Conservation (phyloP, 306 rosid species). For the Carpinus fangiana region DNA sequence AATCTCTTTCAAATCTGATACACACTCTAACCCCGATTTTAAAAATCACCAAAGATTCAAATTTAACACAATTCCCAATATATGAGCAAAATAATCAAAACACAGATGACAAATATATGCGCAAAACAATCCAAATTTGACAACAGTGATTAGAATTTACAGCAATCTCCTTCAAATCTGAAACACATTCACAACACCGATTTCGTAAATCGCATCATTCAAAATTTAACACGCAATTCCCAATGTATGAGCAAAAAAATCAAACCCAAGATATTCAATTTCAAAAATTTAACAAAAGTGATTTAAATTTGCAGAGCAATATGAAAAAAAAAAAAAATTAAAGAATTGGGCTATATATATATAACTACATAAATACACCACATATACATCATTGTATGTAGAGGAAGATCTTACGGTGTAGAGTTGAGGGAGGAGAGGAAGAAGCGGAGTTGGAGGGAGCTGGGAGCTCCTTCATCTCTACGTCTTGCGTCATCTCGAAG, state of each 20-base stretch:
- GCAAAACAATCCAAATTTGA: constrained; percentile 1
- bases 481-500: constrained; percentile 51
- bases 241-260: constrained; percentile 1
- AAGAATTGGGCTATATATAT: no score
- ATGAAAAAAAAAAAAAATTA: background rate
- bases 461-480: constrained; percentile 59
- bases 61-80: constrained; percentile 7
- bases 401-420: constrained; percentile 36
- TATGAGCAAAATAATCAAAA: constrained; percentile 1
- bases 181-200: background rate
- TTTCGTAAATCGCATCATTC: background rate
- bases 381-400: background rate
- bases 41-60: background rate
- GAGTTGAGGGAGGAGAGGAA: constrained; percentile 39
- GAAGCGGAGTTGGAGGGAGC: constrained; percentile 44
- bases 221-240: background rate
- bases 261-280: background rate
- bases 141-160: background rate
- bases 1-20: constrained; percentile 90
- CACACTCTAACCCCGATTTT: background rate
- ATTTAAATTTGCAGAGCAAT: background rate
- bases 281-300: background rate
- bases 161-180: constrained; percentile 96
- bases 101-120: background rate
- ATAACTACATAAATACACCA: background rate